Conservation (phyloP, 768 basidiomycete species). For the Lactarius quietus region DNA sequence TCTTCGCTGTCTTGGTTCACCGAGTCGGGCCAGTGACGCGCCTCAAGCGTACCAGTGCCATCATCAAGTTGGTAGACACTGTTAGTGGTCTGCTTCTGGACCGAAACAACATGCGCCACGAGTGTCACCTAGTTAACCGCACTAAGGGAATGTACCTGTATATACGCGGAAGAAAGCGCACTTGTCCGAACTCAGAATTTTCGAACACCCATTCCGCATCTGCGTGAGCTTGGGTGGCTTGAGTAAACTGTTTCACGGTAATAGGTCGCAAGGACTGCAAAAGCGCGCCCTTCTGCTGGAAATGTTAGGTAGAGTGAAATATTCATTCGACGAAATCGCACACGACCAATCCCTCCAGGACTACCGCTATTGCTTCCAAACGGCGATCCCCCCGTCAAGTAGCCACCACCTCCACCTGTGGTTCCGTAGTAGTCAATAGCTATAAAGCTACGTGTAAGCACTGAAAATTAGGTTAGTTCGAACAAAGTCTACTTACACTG, state of each 20-base stretch:
- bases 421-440: constrained; percentile 38
- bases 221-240: constrained; percentile 77
- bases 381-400: constrained; percentile 57
- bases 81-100: constrained; percentile 74
- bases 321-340: constrained; percentile 31
- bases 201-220: constrained; percentile 90
- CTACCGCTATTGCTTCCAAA: constrained; percentile 54
- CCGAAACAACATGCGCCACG: constrained; percentile 67
- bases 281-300: constrained; percentile 36
- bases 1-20: constrained; percentile 52
- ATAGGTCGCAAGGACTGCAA: constrained; percentile 63
- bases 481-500: constrained; percentile 19
- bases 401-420: constrained; percentile 48
- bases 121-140: constrained; percentile 53
- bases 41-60: constrained; percentile 76
- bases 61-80: constrained; percentile 79
- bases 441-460: constrained; percentile 34
- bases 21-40: constrained; percentile 79
- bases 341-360: constrained; percentile 49
- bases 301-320: constrained; percentile 1
- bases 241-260: constrained; percentile 69
- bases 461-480: constrained; percentile 38
- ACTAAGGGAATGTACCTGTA: neutral
- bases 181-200: constrained; percentile 76
- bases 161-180: constrained; percentile 33